Percentiles rank a stretch among this genome's conserved stretches.
phyloP scores from a whole-genome alignment of 2,329 filamentous ascomycete species.

The Thermothelomyces thermophilus region DNA sequence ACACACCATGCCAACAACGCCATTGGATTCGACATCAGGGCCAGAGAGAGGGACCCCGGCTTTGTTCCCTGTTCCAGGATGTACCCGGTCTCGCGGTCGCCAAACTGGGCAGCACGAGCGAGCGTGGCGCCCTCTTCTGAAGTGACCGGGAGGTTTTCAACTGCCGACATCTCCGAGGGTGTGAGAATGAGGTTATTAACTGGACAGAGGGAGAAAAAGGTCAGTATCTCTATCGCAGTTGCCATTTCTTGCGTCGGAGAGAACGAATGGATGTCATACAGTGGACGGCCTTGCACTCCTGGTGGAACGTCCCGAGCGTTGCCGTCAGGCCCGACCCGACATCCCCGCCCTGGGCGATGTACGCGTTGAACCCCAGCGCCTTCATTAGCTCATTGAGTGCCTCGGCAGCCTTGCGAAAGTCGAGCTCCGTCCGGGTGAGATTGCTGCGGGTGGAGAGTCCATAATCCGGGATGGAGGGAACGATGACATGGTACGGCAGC shows the following conservation, averaged over 20 bases:
- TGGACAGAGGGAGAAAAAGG: background rate
- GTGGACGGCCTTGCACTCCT: constrained; percentile 41
- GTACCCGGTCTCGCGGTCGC: constrained; percentile 41
- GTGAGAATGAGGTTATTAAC: constrained; percentile 16
- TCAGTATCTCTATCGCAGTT: background rate
- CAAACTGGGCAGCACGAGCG: constrained; percentile 33
- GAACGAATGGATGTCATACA: background rate
- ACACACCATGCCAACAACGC: constrained; percentile 46
- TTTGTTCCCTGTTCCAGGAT: constrained; percentile 46
- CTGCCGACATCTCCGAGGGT: constrained; percentile 14
- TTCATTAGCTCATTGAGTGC: constrained; percentile 48
- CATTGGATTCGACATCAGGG: constrained; percentile 45
- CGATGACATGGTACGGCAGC: constrained; percentile 52
- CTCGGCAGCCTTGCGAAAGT: constrained; percentile 33
- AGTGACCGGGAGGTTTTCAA: constrained; percentile 13
- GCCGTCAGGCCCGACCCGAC: constrained; percentile 42
- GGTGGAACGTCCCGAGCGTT: constrained; percentile 34
- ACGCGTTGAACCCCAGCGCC: constrained; percentile 47
- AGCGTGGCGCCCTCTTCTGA: constrained; percentile 34
- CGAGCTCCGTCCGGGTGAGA: constrained; percentile 34
- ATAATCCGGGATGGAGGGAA: constrained; percentile 51
- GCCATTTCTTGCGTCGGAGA: background rate
- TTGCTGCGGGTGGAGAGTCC: constrained; percentile 39
- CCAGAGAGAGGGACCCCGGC: constrained; percentile 50
- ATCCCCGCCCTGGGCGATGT: constrained; percentile 52